Base-by-base conservation (phyloP, 2,329 filamentous ascomycete genomes). In the Endoconidiophora laricicola region DNA sequence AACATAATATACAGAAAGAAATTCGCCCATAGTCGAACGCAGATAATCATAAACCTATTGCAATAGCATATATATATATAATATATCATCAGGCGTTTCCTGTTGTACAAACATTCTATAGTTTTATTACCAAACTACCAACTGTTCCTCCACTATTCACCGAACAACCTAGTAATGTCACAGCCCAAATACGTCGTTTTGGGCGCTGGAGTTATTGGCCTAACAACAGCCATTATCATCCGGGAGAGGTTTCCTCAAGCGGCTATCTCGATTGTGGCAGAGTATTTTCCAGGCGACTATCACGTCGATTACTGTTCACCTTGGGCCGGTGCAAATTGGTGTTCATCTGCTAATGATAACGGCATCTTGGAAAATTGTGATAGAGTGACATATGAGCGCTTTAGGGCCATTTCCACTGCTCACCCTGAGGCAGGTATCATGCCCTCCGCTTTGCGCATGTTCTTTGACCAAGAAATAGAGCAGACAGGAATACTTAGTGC, bases 251-350 rank as follows among this genome's bases (percentile, higher is more conserved):
- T 74, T 58, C 62, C 66, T 5, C 57, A 37, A 4, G 48, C 54
- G 2, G 43, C 44, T 6, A 52, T 88, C 54, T 82, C 80, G 0
- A 67, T 87, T 39, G 66, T 82, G 23, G 80, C 85, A 4, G 87
- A 86, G 59, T 81, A 87, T 60, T 86, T 90, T 76, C 85, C 86
- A 0, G 85, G 86, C 39, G 85, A 91, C 65, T 87, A 86, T 62
- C 80, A 85, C 56, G 79, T 85, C 55, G 80, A 87, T 66, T 91
- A 91, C 61, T 78, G 82, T 1, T 87, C 82, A 2, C 83, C 83
- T 0, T 88, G 82, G 83, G 83, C 83, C 2, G 83, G 83, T 18
- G 83, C 82, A 54, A 86, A 86, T 40, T 57, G 56, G 55, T 61
- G 82, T 73, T 60, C 62, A 78, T 51, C 82, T 76, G 75, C 80